phyloP scores from a whole-genome alignment of 176 grass and related monocot species.

The Tillandsia fasciculata region DNA sequence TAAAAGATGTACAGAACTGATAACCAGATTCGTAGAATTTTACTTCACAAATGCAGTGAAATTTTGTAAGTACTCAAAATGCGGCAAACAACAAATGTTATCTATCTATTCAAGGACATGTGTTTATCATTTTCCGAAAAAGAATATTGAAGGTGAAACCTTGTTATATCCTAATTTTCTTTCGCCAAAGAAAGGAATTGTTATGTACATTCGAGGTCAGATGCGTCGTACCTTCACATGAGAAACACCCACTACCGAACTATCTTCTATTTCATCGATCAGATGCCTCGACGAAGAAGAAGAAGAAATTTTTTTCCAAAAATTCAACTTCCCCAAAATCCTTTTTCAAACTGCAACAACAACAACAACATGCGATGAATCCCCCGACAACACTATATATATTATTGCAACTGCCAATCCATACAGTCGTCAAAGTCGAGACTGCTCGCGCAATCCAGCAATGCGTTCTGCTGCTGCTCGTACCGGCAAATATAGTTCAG shows the following conservation, averaged over 20 bases:
- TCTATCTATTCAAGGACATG: too few relatives aligned
- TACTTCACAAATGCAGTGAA: background rate
- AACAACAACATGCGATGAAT: background rate
- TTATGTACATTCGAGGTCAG: conserved; percentile 1
- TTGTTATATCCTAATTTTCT: background rate
- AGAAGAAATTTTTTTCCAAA: background rate
- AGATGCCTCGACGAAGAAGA: background rate
- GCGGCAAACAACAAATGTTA: too few relatives aligned
- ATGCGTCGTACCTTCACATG: background rate
- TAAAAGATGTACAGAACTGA: background rate
- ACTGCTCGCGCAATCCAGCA: conserved; percentile 82
- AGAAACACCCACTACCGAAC: background rate
- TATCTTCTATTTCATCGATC: background rate
- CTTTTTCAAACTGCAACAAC: background rate
- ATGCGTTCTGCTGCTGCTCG: conserved; percentile 85
- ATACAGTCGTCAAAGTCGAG: conserved; percentile 81
- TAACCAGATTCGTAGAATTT: background rate
- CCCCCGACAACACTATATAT: background rate
- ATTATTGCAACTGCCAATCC: conserved; percentile 59
- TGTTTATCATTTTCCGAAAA: background rate
- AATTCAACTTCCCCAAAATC: background rate
- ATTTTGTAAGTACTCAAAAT: too few relatives aligned
- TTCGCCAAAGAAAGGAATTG: background rate
- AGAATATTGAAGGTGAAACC: background rate
- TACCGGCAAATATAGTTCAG: conserved; percentile 96